Base-by-base conservation (phyloP, 352 stramenopile genomes). In the Phytophthora europaea region DNA sequence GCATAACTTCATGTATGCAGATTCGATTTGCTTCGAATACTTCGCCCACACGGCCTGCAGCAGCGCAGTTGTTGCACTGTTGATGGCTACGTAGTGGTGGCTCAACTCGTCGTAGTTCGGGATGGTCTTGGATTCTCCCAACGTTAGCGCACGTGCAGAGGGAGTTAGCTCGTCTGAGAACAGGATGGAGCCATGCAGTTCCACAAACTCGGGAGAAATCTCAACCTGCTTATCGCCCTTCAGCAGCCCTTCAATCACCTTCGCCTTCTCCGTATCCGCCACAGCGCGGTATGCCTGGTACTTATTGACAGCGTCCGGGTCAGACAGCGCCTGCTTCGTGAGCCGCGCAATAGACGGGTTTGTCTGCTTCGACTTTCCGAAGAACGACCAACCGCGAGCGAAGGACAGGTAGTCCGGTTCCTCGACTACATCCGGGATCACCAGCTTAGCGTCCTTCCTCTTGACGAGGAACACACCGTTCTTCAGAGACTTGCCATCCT, bases 351-450 rank as follows among this genome's bases (percentile, higher is more conserved):
- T 64, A 20, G 81, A 84, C 22, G 83, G 60, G 67, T 87, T 90
- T 40, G 80, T 76, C 54, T 86, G 79, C 79, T 92, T 93, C 58
- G 78, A 83, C 69, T 87, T 94, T 57, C 87, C 87, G 43, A 94
- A 94, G 75, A 94, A 94, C 28, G 84, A 92, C 84, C 84, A 94
- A n/a, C 84, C 78, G 57, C 87, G 84, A 38, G 80, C 87, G 69
- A 94, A 91, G 45, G 87, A 94, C 52, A 94, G 72, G 64, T 89
- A 92, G 61, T 92, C 85, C 8, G 85, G 86, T 57, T 89, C 80
- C 36, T 84, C 75, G 16, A 54, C 22, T 5, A 93, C 81, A 63
- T 84, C 76, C 4, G 75, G 47, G 57, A 93, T 83, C 55, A 82
- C 72, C 18, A 92, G 75, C 38, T 82, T 89, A 10, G 75, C 81